Percentiles rank a stretch among this genome's conserved stretches.
Conservation (phyloP, 2,329 filamentous ascomycete genomes). For the Ophiostoma quercus region DNA sequence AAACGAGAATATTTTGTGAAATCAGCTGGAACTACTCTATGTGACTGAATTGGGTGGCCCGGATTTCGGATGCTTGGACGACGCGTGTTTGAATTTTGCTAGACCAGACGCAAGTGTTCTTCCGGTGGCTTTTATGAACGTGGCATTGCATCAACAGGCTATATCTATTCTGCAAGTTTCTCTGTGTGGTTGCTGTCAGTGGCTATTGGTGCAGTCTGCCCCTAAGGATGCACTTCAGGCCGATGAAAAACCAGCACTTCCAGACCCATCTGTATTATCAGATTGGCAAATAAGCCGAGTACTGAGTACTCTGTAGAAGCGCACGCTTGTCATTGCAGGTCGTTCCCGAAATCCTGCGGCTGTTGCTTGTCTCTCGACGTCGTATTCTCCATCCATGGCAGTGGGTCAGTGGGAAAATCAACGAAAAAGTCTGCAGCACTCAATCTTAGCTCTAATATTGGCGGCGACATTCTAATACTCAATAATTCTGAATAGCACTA, state of each 20-base stretch:
- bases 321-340: neutral
- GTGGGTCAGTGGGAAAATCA: neutral
- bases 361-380: neutral
- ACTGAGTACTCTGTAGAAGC: neutral
- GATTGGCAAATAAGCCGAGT: neutral
- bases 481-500: too few species aligned
- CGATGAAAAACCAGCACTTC: too few species aligned
- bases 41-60: neutral
- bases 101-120: neutral
- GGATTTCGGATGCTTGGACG: neutral
- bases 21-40: neutral
- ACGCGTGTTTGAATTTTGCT: neutral
- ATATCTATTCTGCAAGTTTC: too few species aligned
- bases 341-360: neutral
- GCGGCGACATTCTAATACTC: too few species aligned
- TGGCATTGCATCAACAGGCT: neutral
- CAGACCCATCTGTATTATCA: too few species aligned
- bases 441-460: neutral
- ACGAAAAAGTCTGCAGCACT: neutral
- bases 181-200: too few species aligned
- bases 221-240: too few species aligned
- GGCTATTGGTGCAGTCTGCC: too few species aligned
- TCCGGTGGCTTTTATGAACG: neutral
- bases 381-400: neutral
- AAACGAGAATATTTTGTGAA: neutral